Evolutionary conservation across 129 eudicot genomes (phyloP), one percentile per base, ranked within the genome.

Genomic region (Flaveria ramosissima): DNA sequence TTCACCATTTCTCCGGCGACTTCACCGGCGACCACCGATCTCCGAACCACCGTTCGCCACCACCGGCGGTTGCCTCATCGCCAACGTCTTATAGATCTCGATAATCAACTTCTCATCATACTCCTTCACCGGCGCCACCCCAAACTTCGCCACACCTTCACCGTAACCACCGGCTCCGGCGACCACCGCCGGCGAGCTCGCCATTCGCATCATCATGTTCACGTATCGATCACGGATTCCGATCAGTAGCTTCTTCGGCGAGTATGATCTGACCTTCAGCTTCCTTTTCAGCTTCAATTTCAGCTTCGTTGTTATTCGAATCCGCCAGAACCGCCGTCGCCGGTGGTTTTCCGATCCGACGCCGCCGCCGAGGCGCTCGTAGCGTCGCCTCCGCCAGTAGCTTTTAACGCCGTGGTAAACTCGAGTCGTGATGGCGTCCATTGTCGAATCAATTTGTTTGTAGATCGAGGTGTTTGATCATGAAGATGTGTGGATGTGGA

Each of bases 331-430:
- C 42, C 83, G 76, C 16, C 50, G 30, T 67, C 51, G 26, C 9
- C 16, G 79, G 0, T 6, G 3, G 16, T 3, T 68, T 55, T 80
- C 84, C 23, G 45, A 53, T 65, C 8, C 51, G 17, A 4, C 51
- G 17, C 21, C 51, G 43, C 85, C 85, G 17, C 57, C 62, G 14
- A 93, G 80, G 6, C 86, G 81, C 73, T 70, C 15, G 79, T 93
- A 93, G n/a, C 85, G 86, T 27, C 87, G 84, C 65, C 89, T 68
- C 8, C 83, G 80, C 91, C 95, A 88, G 72, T 93, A 93, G 1
- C 85, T 71, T 75, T 77, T 85, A n/a, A 88, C 69, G 12, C 96
- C 84, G 65, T 68, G 84, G 96, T 85, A 88, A 10, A 83, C 87
- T 39, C 70, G 76, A 2, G 82, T 67, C 1, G 97, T 85, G 7